These are phyloP conservation scores for Neurospora sp. DNA, from an alignment of 495 filamentous ascomycete genomes.

Conservation along the genomic window DNA sequence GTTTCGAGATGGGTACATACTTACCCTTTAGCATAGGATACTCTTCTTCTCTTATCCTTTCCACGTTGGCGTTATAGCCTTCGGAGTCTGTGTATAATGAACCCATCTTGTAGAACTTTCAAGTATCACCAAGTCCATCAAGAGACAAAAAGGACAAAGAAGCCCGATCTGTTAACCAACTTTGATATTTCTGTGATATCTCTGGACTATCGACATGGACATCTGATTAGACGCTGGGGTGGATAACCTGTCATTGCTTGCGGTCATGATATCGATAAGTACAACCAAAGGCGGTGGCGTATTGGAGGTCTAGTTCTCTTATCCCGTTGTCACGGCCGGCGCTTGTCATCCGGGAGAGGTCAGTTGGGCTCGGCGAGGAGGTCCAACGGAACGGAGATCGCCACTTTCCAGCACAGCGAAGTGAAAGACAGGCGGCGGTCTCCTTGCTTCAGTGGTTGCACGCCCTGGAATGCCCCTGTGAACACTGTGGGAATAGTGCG, in stretches of 20 bases:
- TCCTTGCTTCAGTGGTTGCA: neutral
- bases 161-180: neutral
- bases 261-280: neutral
- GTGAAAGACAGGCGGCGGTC: neutral
- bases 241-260: neutral
- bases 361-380: neutral
- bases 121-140: neutral
- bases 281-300: neutral
- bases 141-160: neutral
- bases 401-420: constrained; percentile 25
- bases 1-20: too few species aligned
- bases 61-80: constrained; percentile 57
- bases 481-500: neutral
- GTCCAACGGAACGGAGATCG: constrained; percentile 28
- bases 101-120: neutral
- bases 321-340: neutral
- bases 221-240: neutral
- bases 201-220: neutral
- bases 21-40: constrained; percentile 81
- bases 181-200: neutral
- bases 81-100: neutral
- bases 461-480: neutral
- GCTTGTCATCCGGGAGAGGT: neutral
- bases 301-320: neutral
- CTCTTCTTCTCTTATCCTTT: constrained; percentile 57